Evolutionary conservation across 2,329 filamentous ascomycete genomes (phyloP).

Genomic region (Colletotrichum sp.): DNA sequence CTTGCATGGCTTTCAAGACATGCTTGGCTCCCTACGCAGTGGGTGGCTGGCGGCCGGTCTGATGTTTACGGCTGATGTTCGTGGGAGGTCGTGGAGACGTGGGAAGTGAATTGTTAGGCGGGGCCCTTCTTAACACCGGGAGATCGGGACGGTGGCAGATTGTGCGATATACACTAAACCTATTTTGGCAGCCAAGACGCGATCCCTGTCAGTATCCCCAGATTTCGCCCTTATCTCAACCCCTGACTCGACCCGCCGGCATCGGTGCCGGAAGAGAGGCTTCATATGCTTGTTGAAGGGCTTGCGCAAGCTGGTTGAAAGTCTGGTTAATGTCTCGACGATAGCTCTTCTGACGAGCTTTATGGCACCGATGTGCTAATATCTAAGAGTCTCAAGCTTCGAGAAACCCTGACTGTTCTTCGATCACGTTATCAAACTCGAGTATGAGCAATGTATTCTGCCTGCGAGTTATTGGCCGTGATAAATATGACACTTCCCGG

Average conservation of each 20-base stretch:
- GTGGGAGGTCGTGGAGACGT: not conserved
- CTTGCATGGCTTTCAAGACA: conserved; percentile 5
- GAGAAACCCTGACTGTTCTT: not conserved
- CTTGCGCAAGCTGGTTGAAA: not conserved
- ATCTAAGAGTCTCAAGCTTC: not conserved
- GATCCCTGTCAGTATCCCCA: conserved; percentile 10
- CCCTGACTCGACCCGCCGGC: not conserved
- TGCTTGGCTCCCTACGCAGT: not conserved
- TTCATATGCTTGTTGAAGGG: not conserved
- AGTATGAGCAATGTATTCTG: not conserved
- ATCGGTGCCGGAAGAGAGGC: not conserved
- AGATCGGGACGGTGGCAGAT: not conserved
- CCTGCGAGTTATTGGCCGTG: not conserved
- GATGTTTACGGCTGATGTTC: not conserved
- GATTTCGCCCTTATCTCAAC: not conserved
- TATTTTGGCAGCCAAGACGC: conserved; percentile 14
- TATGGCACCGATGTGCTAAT: not conserved
- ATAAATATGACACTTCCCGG: not conserved
- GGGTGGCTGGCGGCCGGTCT: not conserved
- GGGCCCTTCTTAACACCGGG: not conserved
- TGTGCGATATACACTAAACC: not conserved
- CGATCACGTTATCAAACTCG: not conserved
- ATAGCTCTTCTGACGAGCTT: not conserved
- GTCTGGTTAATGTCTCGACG: not conserved
- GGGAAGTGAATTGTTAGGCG: not conserved